Conservation (phyloP, 108 stramenopile genomes). For the Chaetoceros tenuissimus region DNA sequence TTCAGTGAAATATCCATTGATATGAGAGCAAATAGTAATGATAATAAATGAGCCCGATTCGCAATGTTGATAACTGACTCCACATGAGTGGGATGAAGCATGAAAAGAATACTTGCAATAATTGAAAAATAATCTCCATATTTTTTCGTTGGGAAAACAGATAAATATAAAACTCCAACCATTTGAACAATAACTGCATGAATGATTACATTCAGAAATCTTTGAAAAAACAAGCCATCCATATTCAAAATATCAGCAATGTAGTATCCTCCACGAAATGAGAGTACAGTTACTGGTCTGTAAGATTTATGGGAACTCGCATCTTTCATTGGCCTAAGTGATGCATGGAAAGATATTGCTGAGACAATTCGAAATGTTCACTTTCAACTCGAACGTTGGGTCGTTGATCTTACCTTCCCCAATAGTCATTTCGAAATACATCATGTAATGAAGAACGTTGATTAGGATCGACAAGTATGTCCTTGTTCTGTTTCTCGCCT, state of each 20-base stretch:
- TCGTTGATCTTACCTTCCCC: too few relatives aligned
- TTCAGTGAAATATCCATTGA: constrained; percentile 28
- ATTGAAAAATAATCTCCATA: constrained; percentile 10
- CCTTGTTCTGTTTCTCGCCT: too few relatives aligned
- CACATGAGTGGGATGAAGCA: constrained; percentile 69
- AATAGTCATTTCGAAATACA: constrained; percentile 41
- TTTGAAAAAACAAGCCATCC: constrained; percentile 42
- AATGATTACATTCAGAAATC: constrained; percentile 57
- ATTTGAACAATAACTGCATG: constrained; percentile 53
- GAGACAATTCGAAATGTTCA: too few relatives aligned
- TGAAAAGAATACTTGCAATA: constrained; percentile 47
- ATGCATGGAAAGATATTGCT: too few relatives aligned
- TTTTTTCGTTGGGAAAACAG: constrained; percentile 19
- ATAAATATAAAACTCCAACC: constrained; percentile 36
- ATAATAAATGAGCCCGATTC: constrained; percentile 75
- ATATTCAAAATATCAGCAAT: constrained; percentile 7
- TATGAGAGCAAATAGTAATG: constrained; percentile 30
- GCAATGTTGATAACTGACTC: constrained; percentile 80
- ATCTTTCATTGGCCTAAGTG: constrained; percentile 38
- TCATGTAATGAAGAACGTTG: constrained; percentile 13
- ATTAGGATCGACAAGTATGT: not conserved
- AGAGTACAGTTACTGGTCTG: constrained; percentile 59
- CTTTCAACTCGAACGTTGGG: not conserved
- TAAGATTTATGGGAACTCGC: constrained; percentile 53
- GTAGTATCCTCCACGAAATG: constrained; percentile 47